These are phyloP conservation scores for Pleoardoris graminearum DNA, from an alignment of 2,329 filamentous ascomycete genomes.

Conservation along the genomic window DNA sequence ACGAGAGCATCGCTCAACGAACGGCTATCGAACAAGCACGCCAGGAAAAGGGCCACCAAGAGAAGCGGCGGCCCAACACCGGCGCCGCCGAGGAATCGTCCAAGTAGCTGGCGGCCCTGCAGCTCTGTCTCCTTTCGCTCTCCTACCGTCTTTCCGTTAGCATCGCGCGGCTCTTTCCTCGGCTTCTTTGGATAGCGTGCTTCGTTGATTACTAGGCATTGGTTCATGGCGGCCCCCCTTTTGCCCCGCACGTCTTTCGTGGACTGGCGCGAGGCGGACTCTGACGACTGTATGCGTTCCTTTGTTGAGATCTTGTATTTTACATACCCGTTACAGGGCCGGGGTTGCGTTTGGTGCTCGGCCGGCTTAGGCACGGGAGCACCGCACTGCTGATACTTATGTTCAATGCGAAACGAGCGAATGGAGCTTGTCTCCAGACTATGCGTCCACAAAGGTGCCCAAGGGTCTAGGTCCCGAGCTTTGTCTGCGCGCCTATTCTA, in stretches of 20 bases:
- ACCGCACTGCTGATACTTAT: slow-evolving; percentile 6
- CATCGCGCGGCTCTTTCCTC: slow-evolving; percentile 22
- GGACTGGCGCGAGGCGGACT: slow-evolving; percentile 3
- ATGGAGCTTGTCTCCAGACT: slow-evolving; percentile 4
- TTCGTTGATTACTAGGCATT: slow-evolving; percentile 21
- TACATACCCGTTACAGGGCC: slow-evolving; percentile 24
- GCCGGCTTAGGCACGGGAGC: slow-evolving; percentile 12
- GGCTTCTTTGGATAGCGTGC: slow-evolving; percentile 25
- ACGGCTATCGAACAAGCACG: slow-evolving; percentile 88
- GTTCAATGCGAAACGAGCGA: slow-evolving; percentile 8
- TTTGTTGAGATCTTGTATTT: slow-evolving; percentile 29
- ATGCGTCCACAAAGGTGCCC: not conserved
- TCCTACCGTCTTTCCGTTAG: slow-evolving; percentile 15
- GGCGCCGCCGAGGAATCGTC: slow-evolving; percentile 40
- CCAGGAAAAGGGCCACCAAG: slow-evolving; percentile 70
- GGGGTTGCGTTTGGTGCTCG: slow-evolving; percentile 17
- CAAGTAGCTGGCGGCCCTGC: slow-evolving; percentile 36
- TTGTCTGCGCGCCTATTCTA: no score
- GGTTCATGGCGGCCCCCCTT: slow-evolving; percentile 17
- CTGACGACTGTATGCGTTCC: slow-evolving; percentile 15
- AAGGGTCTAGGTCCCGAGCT: not conserved
- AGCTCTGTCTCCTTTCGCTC: slow-evolving; percentile 12
- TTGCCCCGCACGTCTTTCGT: not conserved
- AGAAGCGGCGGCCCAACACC: slow-evolving; percentile 50
- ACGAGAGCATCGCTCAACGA: slow-evolving; percentile 91